phyloP scores from a whole-genome alignment of 2,329 filamentous ascomycete species.

The Penicillium glabrum region DNA sequence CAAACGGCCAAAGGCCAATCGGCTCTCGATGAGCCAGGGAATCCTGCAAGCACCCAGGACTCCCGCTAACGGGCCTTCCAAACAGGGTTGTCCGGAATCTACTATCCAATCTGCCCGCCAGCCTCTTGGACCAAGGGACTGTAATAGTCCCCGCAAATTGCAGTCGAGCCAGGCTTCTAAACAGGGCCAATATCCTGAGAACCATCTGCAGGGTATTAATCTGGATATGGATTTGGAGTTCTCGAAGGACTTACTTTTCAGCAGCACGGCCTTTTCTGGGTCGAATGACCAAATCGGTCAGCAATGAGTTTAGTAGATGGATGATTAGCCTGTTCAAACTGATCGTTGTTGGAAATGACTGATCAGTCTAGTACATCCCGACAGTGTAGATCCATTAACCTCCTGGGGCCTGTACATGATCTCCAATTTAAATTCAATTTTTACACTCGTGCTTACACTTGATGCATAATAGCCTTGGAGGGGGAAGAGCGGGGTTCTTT shows the following conservation, averaged over 20 bases:
- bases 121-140: conserved; percentile 24
- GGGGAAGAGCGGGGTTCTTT: no score
- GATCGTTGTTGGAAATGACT: no score
- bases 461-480: no score
- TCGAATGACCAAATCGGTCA: conserved; percentile 13
- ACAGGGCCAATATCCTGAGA: conserved; percentile 8
- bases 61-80: conserved; percentile 4
- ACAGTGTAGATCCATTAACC: no score
- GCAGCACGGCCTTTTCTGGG: conserved; percentile 31
- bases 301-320: not conserved
- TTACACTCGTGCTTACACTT: no score
- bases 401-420: no score
- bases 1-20: conserved; percentile 28
- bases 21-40: conserved; percentile 12
- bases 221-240: conserved; percentile 37
- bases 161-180: conserved; percentile 14
- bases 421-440: no score
- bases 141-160: conserved; percentile 28
- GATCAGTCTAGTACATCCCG: no score
- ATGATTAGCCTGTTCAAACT: no score
- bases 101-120: conserved; percentile 8
- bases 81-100: not conserved
- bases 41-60: not conserved
- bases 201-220: conserved; percentile 29
- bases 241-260: conserved; percentile 37